Conservation (phyloP, 495 filamentous ascomycete species). For the Chaetomium fimeti region DNA sequence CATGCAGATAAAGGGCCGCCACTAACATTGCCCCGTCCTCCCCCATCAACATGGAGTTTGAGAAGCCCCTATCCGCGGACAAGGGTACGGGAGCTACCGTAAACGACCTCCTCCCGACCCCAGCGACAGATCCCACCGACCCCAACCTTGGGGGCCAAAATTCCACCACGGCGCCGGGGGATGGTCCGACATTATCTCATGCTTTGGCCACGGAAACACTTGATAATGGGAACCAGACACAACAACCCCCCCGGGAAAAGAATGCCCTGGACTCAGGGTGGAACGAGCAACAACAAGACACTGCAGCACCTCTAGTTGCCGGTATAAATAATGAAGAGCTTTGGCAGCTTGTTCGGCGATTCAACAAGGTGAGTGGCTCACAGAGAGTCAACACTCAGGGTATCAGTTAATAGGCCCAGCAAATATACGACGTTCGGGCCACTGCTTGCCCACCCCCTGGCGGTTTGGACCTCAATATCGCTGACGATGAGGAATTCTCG, state of each 20-base stretch:
- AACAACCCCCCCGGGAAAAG: constrained; percentile 36
- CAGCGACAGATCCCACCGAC: constrained; percentile 31
- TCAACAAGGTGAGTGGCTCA: constrained; percentile 65
- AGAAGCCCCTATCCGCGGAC: background rate
- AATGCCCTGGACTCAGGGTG: constrained; percentile 72
- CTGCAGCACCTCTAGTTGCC: constrained; percentile 64
- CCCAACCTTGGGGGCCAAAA: constrained; percentile 24
- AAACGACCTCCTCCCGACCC: constrained; percentile 39
- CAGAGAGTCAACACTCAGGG: background rate
- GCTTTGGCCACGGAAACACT: constrained; percentile 37
- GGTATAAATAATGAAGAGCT: constrained; percentile 80
- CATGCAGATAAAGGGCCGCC: background rate
- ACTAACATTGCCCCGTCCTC: background rate
- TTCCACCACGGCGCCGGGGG: constrained; percentile 21
- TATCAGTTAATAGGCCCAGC: constrained; percentile 46
- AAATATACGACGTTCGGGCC: constrained; percentile 86
- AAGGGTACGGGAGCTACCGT: constrained; percentile 30
- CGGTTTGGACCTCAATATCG: constrained; percentile 75
- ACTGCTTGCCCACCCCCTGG: constrained; percentile 48
- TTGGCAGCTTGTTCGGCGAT: constrained; percentile 75
- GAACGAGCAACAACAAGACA: constrained; percentile 58
- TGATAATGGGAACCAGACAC: constrained; percentile 37
- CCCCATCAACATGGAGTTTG: constrained; percentile 3
- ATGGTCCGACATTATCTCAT: constrained; percentile 42
- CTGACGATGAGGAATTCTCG: constrained; percentile 79